These are phyloP conservation scores for Waltiozyma sp. DNA, from an alignment of 1,139 yeast species.

Conservation along the genomic window DNA sequence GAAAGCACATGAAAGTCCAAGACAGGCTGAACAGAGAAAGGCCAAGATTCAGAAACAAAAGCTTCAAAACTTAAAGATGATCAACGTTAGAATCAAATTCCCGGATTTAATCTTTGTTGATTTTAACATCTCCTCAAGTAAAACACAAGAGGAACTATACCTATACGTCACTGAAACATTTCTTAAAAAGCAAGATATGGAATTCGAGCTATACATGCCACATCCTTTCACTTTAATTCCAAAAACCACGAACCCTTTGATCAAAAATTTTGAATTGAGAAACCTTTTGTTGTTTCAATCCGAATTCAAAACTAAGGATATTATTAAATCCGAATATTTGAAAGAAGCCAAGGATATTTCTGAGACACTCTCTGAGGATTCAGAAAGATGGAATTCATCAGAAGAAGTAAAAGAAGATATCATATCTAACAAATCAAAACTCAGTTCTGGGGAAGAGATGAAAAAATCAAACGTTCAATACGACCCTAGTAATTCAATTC, in stretches of 20 bases:
- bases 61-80: conserved; percentile 13
- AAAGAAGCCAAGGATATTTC: conserved; percentile 24
- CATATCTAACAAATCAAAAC: background rate
- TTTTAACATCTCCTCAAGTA: conserved; percentile 29
- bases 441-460: background rate
- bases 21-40: conserved; percentile 15
- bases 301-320: conserved; percentile 10
- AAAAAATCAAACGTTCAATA: background rate
- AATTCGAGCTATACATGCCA: conserved; percentile 29
- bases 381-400: conserved; percentile 23
- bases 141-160: conserved; percentile 28
- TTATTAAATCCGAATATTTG: conserved; percentile 23
- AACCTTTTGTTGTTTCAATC: conserved; percentile 23
- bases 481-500: background rate
- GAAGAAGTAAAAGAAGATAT: conserved; percentile 5
- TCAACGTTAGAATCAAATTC: conserved; percentile 36
- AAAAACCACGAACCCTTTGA: conserved; percentile 10
- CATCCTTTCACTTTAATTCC: conserved; percentile 29
- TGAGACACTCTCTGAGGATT: conserved; percentile 30
- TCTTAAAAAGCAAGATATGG: conserved; percentile 19
- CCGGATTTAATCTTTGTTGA: conserved; percentile 45
- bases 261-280: conserved; percentile 21
- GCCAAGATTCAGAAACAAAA: conserved; percentile 8
- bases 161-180: conserved; percentile 24
- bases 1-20: conserved; percentile 25